Conservation (phyloP, 495 filamentous ascomycete species). For the Aspergillus taichungensis region DNA sequence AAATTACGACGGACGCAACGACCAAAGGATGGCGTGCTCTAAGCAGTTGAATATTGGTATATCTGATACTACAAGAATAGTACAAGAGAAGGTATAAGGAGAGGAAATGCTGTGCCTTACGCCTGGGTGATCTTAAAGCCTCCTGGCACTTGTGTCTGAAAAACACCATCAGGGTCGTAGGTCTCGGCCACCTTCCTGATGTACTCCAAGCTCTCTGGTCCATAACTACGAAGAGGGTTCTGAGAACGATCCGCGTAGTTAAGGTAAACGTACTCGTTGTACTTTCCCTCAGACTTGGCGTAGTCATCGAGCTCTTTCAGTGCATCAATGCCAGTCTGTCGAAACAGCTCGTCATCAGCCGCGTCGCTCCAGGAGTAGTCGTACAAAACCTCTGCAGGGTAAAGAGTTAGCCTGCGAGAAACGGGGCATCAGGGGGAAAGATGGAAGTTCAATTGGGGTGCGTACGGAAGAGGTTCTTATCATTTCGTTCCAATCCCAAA, state of each 20-base stretch:
- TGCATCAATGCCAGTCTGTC: conserved; percentile 5
- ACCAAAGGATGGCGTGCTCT: too few relatives aligned
- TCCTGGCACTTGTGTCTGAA: conserved; percentile 38
- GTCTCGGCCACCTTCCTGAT: conserved; percentile 29
- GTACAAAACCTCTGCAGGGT: conserved; percentile 11
- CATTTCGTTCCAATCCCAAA: conserved; percentile 16
- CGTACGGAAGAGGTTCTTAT: conserved; percentile 16
- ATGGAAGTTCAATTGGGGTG: background rate
- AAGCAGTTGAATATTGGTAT: too few relatives aligned
- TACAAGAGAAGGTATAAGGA: too few relatives aligned
- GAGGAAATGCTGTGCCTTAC: background rate
- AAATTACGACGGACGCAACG: too few relatives aligned
- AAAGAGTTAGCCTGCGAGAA: background rate
- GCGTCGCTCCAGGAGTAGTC: conserved; percentile 16
- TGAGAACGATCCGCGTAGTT: conserved; percentile 34
- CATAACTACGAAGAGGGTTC: conserved; percentile 40
- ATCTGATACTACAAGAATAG: too few relatives aligned
- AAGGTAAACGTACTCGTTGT: conserved; percentile 19
- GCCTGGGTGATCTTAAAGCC: conserved; percentile 23
- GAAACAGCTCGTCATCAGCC: conserved; percentile 13
- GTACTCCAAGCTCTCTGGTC: conserved; percentile 27
- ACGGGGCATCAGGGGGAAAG: background rate
- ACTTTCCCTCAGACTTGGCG: conserved; percentile 16
- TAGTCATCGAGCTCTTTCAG: conserved; percentile 10
- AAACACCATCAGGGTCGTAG: conserved; percentile 43